A percentile compares a stretch with the other conserved stretches of the same genome.
phyloP scores from a whole-genome alignment of 176 grass and related monocot genomes.

The Alopecurus myosuroides region DNA sequence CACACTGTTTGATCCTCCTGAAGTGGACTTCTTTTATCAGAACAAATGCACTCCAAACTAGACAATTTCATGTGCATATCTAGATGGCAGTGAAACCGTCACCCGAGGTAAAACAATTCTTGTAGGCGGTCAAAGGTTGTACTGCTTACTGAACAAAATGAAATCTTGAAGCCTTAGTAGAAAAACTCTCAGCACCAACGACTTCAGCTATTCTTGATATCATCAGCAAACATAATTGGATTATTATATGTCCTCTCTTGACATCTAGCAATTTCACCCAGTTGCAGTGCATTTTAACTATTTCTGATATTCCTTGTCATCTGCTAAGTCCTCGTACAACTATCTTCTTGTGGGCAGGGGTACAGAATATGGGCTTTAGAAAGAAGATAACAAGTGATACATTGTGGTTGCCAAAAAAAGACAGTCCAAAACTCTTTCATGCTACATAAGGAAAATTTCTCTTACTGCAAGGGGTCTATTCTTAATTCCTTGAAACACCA shows the following conservation, averaged over 20 bases:
- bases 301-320: background rate
- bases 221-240: background rate
- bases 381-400: too few relatives aligned
- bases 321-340: too few relatives aligned
- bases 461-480: too few relatives aligned
- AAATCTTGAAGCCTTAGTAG: background rate
- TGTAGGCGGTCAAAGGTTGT: background rate
- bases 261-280: background rate
- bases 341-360: too few relatives aligned
- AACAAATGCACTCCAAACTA: slow-evolving; percentile 16
- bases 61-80: background rate
- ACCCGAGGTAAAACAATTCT: slow-evolving; percentile 7
- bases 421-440: too few relatives aligned
- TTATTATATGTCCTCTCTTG: background rate
- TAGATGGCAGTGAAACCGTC: background rate
- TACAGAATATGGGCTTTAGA: too few relatives aligned
- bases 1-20: background rate
- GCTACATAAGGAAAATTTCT: too few relatives aligned
- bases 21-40: slow-evolving; percentile 20
- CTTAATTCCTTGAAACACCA: too few relatives aligned
- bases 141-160: background rate
- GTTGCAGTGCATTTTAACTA: background rate
- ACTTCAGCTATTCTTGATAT: background rate
- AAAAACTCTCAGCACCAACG: background rate
- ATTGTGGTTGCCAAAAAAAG: too few relatives aligned